Evolutionary conservation across 805 yeast genomes (phyloP), one percentile per base, ranked within the genome.

Genomic region (Candida verbasci): DNA sequence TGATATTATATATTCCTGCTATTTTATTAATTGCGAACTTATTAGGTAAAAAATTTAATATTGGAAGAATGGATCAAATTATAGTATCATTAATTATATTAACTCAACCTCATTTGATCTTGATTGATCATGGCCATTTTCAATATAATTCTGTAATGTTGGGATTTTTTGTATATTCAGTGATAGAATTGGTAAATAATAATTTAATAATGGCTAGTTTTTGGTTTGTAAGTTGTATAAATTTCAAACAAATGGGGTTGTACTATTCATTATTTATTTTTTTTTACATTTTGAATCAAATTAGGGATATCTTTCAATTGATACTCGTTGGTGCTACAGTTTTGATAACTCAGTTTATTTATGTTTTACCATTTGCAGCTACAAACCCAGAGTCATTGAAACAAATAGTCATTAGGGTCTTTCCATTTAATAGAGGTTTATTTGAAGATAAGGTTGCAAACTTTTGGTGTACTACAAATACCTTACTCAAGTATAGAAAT

Each of bases 371-470:
- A 3, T 71, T 87, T 32, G 59, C 77, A 12, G 26, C 75, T 2
- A 31, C 43, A 6, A 69, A 70, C 10, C 41, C 73, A 1, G 39
- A 53, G 3, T 33, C 42, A 29, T 40, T 52, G 33, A 29, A 51
- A 22, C 94, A 85, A 53, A 71, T 80, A 3, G 31, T 79, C 2
- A 41, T 58, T 29, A 73, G 97, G 44, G 81, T 91, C 21, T 93
- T 93, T 57, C 98, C 99, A 1, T 91, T 93, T 47, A 76, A 80
- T 30, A 74, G 97, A 53, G 98, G 98, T 0, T 70, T 93, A 6
- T 93, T 94, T 71, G 98, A 93, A 57, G 97, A 93, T 55, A 93
- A 93, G 56, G 97, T 93, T 11, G 96, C 96, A 26, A 93, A 89
- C 54, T 83, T 93, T 51, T 93, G 99, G 99, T 89, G 97, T 58